A percentile compares a stretch with the other conserved stretches of the same genome.
These are phyloP conservation scores for Leishmania aethiopica DNA, from an alignment of 208 protist genomes.

Conservation along the genomic window DNA sequence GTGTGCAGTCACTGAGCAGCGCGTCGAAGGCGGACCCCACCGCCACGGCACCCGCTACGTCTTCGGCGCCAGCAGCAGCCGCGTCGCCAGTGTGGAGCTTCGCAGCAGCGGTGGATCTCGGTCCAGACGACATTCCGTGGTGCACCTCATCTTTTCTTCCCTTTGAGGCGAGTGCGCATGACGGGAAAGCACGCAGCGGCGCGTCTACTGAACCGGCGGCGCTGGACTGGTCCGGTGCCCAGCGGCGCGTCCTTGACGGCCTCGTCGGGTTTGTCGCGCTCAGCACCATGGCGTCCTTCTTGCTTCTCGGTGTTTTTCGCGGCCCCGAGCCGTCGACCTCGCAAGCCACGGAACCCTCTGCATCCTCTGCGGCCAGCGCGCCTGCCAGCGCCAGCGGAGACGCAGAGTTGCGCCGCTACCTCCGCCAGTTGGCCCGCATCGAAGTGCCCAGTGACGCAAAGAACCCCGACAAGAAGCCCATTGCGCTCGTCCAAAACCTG, in stretches of 20 bases:
- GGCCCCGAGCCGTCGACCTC: conserved; percentile 13
- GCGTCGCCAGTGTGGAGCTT: conserved; percentile 48
- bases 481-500: conserved; percentile 60
- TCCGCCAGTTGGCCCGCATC: conserved; percentile 60
- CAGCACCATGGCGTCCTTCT: conserved; percentile 73
- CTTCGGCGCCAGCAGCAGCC: background rate
- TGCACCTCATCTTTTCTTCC: conserved; percentile 71
- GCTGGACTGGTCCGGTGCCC: conserved; percentile 23
- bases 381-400: background rate
- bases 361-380: background rate
- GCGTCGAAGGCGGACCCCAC: background rate
- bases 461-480: conserved; percentile 89
- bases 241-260: conserved; percentile 24
- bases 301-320: conserved; percentile 49
- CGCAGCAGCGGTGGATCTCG: conserved; percentile 64
- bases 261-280: conserved; percentile 68
- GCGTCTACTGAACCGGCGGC: conserved; percentile 12
- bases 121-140: conserved; percentile 73
- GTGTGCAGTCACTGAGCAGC: conserved; percentile 28
- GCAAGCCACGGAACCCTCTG: background rate
- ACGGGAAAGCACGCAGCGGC: conserved; percentile 1
- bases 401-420: conserved; percentile 10
- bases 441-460: conserved; percentile 53
- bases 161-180: conserved; percentile 23
- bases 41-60: background rate